phyloP scores from a whole-genome alignment of 129 eudicot genomes.

The Flaveria linearis region DNA sequence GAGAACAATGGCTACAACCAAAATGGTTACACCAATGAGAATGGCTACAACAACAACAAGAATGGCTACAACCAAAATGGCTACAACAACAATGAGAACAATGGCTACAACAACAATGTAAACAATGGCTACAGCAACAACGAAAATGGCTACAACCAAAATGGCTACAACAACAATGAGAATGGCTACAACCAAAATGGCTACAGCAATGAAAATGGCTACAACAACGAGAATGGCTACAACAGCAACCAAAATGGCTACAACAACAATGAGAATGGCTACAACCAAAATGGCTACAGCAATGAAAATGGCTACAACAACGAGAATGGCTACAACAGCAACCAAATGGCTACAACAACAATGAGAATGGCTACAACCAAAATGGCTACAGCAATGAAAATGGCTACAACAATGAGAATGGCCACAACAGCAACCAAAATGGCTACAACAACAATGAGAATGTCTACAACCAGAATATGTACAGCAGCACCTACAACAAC shows the following conservation, averaged over 20 bases:
- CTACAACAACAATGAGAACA: background rate
- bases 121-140: constrained; percentile 14
- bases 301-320: constrained; percentile 9
- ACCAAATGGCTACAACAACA: background rate
- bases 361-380: background rate
- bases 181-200: constrained; percentile 22
- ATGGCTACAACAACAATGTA: constrained; percentile 23
- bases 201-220: background rate
- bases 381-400: background rate
- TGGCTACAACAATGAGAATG: constrained; percentile 12
- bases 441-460: constrained; percentile 11
- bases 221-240: background rate
- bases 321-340: no score
- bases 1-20: constrained; percentile 28
- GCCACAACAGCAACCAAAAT: background rate
- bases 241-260: constrained; percentile 24
- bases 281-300: constrained; percentile 3
- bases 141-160: background rate
- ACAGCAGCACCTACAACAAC: constrained; percentile 16
- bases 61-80: constrained; percentile 26
- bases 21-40: constrained; percentile 14
- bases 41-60: background rate
- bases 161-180: background rate
- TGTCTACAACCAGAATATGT: constrained; percentile 18
- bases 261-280: background rate